Base-by-base conservation (phyloP, 2,329 filamentous ascomycete genomes). In the Colletotrichum theobromicola region DNA sequence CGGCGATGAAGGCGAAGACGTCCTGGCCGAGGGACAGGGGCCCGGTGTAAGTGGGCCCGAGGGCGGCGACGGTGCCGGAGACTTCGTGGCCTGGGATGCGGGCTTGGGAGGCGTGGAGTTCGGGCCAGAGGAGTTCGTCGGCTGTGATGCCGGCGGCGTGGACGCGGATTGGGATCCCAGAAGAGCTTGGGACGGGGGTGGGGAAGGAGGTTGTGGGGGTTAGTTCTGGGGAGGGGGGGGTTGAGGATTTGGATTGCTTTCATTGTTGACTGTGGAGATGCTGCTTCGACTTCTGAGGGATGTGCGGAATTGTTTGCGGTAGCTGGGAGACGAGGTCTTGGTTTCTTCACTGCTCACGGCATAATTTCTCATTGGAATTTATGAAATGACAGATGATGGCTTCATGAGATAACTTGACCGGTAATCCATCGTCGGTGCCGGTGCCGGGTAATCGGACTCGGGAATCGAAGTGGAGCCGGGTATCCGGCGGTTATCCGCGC, bases 61-160 rank as follows among this genome's bases (percentile, higher is more conserved):
- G 63, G 0, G 75, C 76, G 3, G 67, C 74, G n/a, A 85, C 71
- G 7, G 76, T 72, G 24, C 83, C 83, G 4, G 83, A 84, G 21
- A 85, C 72, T 30, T 85, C 83, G 57, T 83, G 83, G 0, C 83
- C 83, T 0, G 83, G 83, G 15, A 85, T 80, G 4, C 79, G 78
- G 4, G 70, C 57, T 2, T 79, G 68, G 0, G 78, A 79, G 4
- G 76, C 55, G 72, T 83, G 84, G 1, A 83, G 61, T 5, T 83
- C 83, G 2, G 76, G 77, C 83, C 83, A 85, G 1, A 77, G 70
- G 4, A 83, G 61, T 35, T 85, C 83, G 64, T 83, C 82, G 26
- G 79, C 81, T 0, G 83, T 85, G 60, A 85, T 70, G 4, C 81
- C 83, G 0, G 83, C 82, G 1, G 83, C 80, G 15, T 81, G 66